Base-by-base conservation (phyloP, 805 yeast genomes). In the Priceomyces medius region DNA sequence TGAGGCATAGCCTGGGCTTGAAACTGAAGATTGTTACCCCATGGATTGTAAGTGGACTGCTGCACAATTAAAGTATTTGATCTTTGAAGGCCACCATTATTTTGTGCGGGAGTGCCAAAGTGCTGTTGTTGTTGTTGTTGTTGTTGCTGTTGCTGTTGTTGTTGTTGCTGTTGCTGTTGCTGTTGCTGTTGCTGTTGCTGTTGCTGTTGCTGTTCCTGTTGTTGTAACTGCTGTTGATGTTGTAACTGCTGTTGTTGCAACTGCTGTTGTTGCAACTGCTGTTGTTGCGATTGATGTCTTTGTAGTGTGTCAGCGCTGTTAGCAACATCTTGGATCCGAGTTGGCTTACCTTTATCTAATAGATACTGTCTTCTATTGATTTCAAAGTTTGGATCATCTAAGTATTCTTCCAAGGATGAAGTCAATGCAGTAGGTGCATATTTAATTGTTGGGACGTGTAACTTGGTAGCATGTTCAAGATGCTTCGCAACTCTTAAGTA, bases 371-470 rank as follows among this genome's bases (percentile, higher is more conserved):
- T 69, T 59, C 95, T 77, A 58, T 87, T 88, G 7, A 68, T 64
- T 51, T 88, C 96, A 63, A 88, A 88, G 51, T 83, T 82, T 7
- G 90, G 88, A 57, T 91, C 97, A 49, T 82, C 77, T 50, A 93
- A 68, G 61, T 91, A 95, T 52, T 90, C 97, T 58, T 88, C 93
- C 46, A 93, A 76, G 10, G 95, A 83, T 24, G 81, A 76, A 3
- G 96, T 85, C 48, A 93, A 73, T 19, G 96, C 93, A 2, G 97
- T 90, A 17, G 97, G 97, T 1, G 98, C 98, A 64, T 93, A 99
- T 59, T 88, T 88, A 46, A 93, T 90, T 10, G 96, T 90, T 27
- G 99, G 99, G 24, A 93, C 96, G 54, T 84, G 90, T 49, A 91
- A 70, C 54, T 89, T 89, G 2, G 97, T 89, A 9, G 89, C 79